These are phyloP conservation scores for Ophiocordyceps robertsii DNA, from an alignment of 2,329 filamentous ascomycete genomes.

Conservation along the genomic window DNA sequence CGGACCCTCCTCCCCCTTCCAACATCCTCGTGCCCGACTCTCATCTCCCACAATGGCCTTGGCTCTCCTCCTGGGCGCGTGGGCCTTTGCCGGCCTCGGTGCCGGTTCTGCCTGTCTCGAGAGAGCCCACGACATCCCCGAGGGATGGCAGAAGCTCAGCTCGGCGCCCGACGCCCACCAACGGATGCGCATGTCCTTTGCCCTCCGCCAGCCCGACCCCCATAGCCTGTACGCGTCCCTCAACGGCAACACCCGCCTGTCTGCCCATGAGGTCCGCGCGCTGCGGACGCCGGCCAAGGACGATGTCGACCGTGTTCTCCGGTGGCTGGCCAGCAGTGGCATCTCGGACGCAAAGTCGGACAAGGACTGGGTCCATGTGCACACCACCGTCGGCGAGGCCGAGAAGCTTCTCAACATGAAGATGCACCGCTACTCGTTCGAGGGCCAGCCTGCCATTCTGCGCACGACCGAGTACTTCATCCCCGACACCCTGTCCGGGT, in stretches of 20 bases:
- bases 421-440: constrained; percentile 27
- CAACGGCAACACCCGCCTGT: constrained; percentile 16
- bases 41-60: constrained; percentile 4
- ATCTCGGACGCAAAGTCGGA: constrained; percentile 18
- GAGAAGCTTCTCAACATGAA: constrained; percentile 27
- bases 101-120: constrained; percentile 13
- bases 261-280: constrained; percentile 18
- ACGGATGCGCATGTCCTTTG: constrained; percentile 16
- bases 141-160: constrained; percentile 15
- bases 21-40: not conserved
- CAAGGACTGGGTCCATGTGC: constrained; percentile 28
- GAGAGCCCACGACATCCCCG: constrained; percentile 12
- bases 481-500: constrained; percentile 21
- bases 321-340: constrained; percentile 27
- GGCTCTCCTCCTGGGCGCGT: constrained; percentile 4
- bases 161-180: constrained; percentile 10
- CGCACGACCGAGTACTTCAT: constrained; percentile 31
- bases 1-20: not conserved
- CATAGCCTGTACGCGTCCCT: constrained; percentile 12
- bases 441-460: constrained; percentile 21
- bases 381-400: constrained; percentile 23
- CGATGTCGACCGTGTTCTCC: constrained; percentile 21
- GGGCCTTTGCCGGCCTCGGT: constrained; percentile 11
- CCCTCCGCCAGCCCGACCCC: constrained; percentile 17
- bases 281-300: constrained; percentile 21